Evolutionary conservation across 2,329 filamentous ascomycete genomes (phyloP).

Genomic region (Pseudogymnoascus pannorum): DNA sequence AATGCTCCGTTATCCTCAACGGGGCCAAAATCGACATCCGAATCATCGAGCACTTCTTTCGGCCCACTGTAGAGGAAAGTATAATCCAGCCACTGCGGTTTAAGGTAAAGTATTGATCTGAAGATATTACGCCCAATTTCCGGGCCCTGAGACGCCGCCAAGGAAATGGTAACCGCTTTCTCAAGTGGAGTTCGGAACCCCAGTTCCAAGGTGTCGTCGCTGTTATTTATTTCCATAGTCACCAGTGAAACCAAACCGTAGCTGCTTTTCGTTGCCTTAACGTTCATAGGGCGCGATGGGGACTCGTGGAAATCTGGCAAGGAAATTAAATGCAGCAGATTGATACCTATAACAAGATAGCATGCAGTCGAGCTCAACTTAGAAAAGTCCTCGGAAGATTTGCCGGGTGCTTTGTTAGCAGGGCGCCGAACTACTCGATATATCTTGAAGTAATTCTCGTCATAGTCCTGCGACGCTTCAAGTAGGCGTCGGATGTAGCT

Average conservation of each 20-base stretch:
- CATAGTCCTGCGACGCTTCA: constrained; percentile 61
- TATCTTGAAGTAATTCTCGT: constrained; percentile 58
- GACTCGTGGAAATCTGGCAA: constrained; percentile 48
- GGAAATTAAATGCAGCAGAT: constrained; percentile 63
- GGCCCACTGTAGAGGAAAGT: constrained; percentile 58
- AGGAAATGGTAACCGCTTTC: constrained; percentile 45
- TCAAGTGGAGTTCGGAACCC: constrained; percentile 54
- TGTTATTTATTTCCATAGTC: constrained; percentile 49
- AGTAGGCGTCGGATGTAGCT: constrained; percentile 55
- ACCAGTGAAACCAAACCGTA: constrained; percentile 58
- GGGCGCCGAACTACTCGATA: constrained; percentile 61
- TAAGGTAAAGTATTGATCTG: constrained; percentile 53
- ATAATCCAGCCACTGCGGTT: constrained; percentile 58
- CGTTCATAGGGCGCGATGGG: constrained; percentile 37
- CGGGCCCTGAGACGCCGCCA: constrained; percentile 56
- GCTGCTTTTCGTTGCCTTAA: constrained; percentile 39
- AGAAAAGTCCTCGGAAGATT: constrained; percentile 56
- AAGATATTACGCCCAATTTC: constrained; percentile 58
- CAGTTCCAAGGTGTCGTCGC: constrained; percentile 60
- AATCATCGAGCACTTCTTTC: constrained; percentile 42
- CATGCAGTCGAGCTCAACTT: constrained; percentile 58
- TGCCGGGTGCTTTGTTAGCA: constrained; percentile 42
- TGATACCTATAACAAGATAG: constrained; percentile 61
- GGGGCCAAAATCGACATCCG: constrained; percentile 33
- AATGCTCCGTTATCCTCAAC: constrained; percentile 54